phyloP scores from a whole-genome alignment of 139 green algal species.

The Chlamydomonas schloesseri region DNA sequence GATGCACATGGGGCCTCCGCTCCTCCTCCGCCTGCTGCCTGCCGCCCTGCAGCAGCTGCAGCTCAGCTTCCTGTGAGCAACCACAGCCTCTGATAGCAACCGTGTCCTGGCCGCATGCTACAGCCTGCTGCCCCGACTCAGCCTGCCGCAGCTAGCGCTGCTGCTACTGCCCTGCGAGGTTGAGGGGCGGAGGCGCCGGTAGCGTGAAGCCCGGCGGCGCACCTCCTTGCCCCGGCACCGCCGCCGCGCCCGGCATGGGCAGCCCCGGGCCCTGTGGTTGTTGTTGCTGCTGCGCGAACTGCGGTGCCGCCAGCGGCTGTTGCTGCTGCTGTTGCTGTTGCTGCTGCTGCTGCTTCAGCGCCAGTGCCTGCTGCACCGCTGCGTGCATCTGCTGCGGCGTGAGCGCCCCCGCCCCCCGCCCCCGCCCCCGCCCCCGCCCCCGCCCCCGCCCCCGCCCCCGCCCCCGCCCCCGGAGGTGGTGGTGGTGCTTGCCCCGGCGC shows the following conservation, averaged over 20 bases:
- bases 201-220: not conserved
- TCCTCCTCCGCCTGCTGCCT: too few species aligned
- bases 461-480: too few species aligned
- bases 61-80: too few species aligned
- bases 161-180: not conserved
- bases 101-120: too few species aligned
- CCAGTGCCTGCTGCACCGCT: slow-evolving; percentile 5
- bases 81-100: too few species aligned
- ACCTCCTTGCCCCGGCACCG: not conserved
- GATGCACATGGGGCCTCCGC: too few species aligned
- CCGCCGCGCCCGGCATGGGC: not conserved
- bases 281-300: not conserved
- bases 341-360: slow-evolving; percentile 14
- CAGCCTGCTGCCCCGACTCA: too few species aligned
- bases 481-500: too few species aligned
- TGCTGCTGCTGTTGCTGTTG: not conserved
- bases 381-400: slow-evolving; percentile 25
- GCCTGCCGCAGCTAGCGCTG: too few species aligned
- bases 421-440: not conserved
- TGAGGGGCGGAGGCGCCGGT: slow-evolving; percentile 21
- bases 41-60: too few species aligned
- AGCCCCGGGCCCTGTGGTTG: not conserved
- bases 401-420: not conserved
- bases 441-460: too few species aligned
- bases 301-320: not conserved